These are phyloP conservation scores for Oropetium thomaeum DNA, from an alignment of 176 grass and related monocot species.

Conservation along the genomic window DNA sequence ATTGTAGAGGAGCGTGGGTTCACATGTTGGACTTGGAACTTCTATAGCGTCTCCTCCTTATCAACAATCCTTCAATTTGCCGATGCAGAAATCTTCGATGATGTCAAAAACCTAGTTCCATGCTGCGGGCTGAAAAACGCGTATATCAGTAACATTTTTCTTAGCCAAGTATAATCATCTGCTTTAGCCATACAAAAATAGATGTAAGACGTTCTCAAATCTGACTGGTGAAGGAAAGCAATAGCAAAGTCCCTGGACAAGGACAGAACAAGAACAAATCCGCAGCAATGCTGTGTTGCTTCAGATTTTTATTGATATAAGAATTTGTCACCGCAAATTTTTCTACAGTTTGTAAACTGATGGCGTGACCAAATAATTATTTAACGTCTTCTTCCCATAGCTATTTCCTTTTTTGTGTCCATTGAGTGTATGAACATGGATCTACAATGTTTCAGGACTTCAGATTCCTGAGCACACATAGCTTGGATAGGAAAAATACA, in stretches of 20 bases:
- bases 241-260: slow-evolving; percentile 11
- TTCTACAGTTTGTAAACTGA: background rate
- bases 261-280: background rate
- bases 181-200: background rate
- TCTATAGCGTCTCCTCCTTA: slow-evolving; percentile 1
- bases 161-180: background rate
- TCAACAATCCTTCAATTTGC: slow-evolving; percentile 52
- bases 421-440: background rate
- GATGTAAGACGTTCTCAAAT: background rate
- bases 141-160: slow-evolving; percentile 12
- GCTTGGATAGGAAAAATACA: background rate
- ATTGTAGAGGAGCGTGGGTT: slow-evolving; percentile 8
- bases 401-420: background rate
- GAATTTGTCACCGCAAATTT: slow-evolving; percentile 20
- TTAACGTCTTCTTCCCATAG: background rate
- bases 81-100: slow-evolving; percentile 90
- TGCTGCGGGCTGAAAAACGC: slow-evolving; percentile 72
- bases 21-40: slow-evolving; percentile 29
- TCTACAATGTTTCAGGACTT: background rate
- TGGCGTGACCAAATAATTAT: background rate
- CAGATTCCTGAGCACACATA: background rate
- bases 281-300: background rate
- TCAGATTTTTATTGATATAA: background rate
- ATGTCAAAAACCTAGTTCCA: slow-evolving; percentile 84
- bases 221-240: background rate